Conservation (phyloP, 108 stramenopile species). For the Skeletonema marinoi region DNA sequence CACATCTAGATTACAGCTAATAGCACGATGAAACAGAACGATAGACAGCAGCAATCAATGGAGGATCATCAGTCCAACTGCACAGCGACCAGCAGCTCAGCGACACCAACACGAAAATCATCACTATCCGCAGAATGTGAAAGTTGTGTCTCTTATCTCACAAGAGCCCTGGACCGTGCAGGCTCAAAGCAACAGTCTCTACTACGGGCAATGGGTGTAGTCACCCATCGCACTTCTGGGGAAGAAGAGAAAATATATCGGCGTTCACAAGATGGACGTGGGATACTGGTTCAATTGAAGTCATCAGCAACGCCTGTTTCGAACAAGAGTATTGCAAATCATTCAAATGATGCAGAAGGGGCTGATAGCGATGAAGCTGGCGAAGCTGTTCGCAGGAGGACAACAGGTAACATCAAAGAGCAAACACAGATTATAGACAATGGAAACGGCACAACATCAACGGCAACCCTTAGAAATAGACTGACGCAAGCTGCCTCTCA, state of each 20-base stretch:
- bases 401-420: not conserved
- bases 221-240: not conserved
- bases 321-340: slow-evolving; percentile 9
- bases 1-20: too few relatives aligned
- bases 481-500: slow-evolving; percentile 5
- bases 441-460: not conserved
- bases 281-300: not conserved
- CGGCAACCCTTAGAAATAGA: not conserved
- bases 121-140: slow-evolving; percentile 14
- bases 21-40: not conserved
- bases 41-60: not conserved
- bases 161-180: slow-evolving; percentile 6
- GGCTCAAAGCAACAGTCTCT: slow-evolving; percentile 18
- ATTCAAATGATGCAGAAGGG: slow-evolving; percentile 5
- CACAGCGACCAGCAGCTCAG: not conserved
- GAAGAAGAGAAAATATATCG: not conserved
- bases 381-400: not conserved
- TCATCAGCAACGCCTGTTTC: not conserved
- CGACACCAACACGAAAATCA: not conserved
- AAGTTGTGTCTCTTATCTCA: slow-evolving; percentile 17
- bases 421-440: not conserved
- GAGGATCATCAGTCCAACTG: not conserved
- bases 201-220: slow-evolving; percentile 14
- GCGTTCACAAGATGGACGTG: not conserved
- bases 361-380: not conserved